A percentile compares a stretch with the other conserved stretches of the same genome.
phyloP scores from a whole-genome alignment of 108 stramenopile genomes.

The Nitzschia putrida region DNA sequence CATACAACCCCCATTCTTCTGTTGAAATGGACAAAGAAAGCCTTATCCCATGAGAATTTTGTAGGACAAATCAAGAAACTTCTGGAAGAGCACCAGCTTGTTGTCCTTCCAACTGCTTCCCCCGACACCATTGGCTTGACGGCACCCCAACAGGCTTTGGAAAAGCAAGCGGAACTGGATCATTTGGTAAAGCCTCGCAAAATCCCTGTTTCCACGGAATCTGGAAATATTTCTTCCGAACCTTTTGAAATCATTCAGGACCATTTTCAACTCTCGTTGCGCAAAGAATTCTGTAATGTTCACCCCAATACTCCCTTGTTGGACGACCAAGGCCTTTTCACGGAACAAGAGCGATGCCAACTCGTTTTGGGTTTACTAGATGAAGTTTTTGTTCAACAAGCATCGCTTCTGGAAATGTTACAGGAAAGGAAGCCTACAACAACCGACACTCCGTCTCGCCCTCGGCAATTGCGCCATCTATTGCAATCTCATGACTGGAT shows the following conservation, averaged over 20 bases:
- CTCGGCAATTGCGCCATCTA: conserved; percentile 23
- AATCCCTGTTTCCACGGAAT: not conserved
- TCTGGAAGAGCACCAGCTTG: conserved; percentile 40
- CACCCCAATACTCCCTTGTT: not conserved
- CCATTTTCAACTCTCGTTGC: conserved; percentile 40
- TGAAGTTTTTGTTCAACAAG: conserved; percentile 4
- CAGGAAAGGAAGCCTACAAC: not conserved
- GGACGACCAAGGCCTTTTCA: conserved; percentile 51
- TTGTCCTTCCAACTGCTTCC: conserved; percentile 20
- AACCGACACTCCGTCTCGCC: not conserved
- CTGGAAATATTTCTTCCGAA: conserved; percentile 5
- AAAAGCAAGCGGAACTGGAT: conserved; percentile 54
- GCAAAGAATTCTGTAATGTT: conserved; percentile 33
- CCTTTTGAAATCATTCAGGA: conserved; percentile 43
- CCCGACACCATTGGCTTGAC: conserved; percentile 38
- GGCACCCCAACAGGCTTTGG: conserved; percentile 47
- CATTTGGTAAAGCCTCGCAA: conserved; percentile 39
- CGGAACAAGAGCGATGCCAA: conserved; percentile 41
- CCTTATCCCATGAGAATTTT: conserved; percentile 24
- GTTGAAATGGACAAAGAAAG: conserved; percentile 50
- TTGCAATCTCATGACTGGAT: conserved; percentile 45
- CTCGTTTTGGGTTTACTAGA: conserved; percentile 49
- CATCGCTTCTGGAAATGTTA: not conserved
- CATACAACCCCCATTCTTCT: conserved; percentile 52
- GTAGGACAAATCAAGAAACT: conserved; percentile 37